Percentiles rank a stretch among this genome's conserved stretches.
phyloP scores from a whole-genome alignment of 495 filamentous ascomycete genomes.

The Penicillium alfredii region DNA sequence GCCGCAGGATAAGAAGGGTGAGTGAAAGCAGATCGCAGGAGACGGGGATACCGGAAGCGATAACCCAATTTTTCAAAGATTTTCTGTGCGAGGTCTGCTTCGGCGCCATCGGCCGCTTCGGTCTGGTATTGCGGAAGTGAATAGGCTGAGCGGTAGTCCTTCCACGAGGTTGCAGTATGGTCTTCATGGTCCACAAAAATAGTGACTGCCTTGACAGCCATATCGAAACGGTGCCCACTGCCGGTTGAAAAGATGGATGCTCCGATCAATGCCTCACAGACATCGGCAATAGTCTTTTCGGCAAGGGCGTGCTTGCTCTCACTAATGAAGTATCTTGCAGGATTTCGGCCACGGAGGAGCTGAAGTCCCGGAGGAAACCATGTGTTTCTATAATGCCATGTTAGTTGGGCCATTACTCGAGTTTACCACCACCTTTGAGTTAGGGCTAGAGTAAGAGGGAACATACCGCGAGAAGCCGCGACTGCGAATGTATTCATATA shows the following conservation, averaged over 20 bases:
- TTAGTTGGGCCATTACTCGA: too few species aligned
- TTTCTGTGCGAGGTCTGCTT: conserved; percentile 60
- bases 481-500: conserved; percentile 74
- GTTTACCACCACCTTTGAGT: too few species aligned
- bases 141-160: conserved; percentile 69
- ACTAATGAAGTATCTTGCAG: conserved; percentile 46
- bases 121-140: conserved; percentile 65
- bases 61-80: conserved; percentile 67
- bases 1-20: conserved; percentile 74
- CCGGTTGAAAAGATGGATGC: conserved; percentile 69
- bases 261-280: conserved; percentile 92
- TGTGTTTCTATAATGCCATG: conserved; percentile 21
- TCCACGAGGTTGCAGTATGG: conserved; percentile 62
- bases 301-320: conserved; percentile 60
- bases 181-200: conserved; percentile 60
- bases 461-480: conserved; percentile 67
- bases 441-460: too few species aligned
- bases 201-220: conserved; percentile 79
- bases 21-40: conserved; percentile 79
- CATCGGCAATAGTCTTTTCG: conserved; percentile 94
- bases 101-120: conserved; percentile 36
- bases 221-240: conserved; percentile 57
- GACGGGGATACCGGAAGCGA: conserved; percentile 68
- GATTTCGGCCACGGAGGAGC: conserved; percentile 55
- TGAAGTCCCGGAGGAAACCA: conserved; percentile 82